Percentiles rank a stretch among this genome's conserved stretches.
Evolutionary conservation across 345 rosid species (phyloP).

Genomic region (Linum trigynum): DNA sequence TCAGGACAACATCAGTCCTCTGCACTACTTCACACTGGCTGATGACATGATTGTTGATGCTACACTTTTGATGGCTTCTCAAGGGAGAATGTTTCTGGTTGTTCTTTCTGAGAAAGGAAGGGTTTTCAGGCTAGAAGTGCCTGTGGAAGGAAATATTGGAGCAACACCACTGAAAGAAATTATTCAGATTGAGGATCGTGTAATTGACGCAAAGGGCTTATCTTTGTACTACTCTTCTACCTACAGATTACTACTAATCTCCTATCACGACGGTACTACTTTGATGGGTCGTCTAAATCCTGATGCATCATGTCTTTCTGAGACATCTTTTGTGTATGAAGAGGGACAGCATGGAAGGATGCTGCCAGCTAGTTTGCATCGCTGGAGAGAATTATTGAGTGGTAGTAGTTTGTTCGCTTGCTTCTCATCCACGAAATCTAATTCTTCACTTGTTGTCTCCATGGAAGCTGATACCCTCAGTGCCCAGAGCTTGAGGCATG

Average conservation of each 20-base stretch:
- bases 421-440: conserved; percentile 67
- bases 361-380: conserved; percentile 72
- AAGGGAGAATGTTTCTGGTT: conserved; percentile 68
- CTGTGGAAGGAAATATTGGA: conserved; percentile 67
- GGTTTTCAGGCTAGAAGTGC: conserved; percentile 67
- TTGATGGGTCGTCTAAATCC: conserved; percentile 65
- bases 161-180: conserved; percentile 78
- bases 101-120: conserved; percentile 80
- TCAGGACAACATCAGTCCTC: conserved; percentile 90
- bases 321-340: conserved; percentile 64
- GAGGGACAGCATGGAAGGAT: conserved; percentile 65
- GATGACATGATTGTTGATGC: conserved; percentile 85
- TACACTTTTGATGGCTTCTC: conserved; percentile 68
- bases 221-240: conserved; percentile 77
- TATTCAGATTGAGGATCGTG: conserved; percentile 50
- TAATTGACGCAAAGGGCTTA: conserved; percentile 64
- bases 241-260: conserved; percentile 64
- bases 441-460: conserved; percentile 65
- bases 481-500: conserved; percentile 81
- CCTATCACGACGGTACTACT: conserved; percentile 83
- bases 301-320: conserved; percentile 54
- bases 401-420: conserved; percentile 75
- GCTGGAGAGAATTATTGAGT: conserved; percentile 75
- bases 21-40: conserved; percentile 80
- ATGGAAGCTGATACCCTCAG: conserved; percentile 45